A percentile compares a stretch with the other conserved stretches of the same genome.
These are phyloP conservation scores for Gossypium schwendimanii DNA, from an alignment of 441 rosid genomes.

Conservation along the genomic window DNA sequence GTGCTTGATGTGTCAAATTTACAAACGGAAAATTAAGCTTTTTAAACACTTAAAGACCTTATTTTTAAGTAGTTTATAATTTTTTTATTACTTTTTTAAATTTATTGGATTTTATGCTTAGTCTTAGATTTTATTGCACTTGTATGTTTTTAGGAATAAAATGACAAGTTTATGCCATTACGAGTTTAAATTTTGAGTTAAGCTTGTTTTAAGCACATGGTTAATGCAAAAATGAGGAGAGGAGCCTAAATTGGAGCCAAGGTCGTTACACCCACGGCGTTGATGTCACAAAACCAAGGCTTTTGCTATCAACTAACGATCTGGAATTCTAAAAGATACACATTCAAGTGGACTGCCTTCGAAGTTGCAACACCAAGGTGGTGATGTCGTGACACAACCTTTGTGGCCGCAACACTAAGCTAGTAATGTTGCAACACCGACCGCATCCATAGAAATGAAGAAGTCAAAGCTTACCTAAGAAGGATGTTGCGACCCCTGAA, in stretches of 20 bases:
- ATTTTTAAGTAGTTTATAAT: neutral
- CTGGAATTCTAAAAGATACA: neutral
- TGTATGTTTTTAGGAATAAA: too few relatives aligned
- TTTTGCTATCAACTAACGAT: neutral
- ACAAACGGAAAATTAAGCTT: too few relatives aligned
- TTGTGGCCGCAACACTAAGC: neutral
- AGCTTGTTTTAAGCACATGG: neutral
- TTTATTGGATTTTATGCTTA: too few relatives aligned
- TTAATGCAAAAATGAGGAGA: neutral
- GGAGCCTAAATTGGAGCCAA: neutral
- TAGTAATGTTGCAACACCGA: neutral
- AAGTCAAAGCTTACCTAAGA: neutral
- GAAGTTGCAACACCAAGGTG: neutral
- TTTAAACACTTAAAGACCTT: neutral
- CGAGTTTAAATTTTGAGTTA: too few relatives aligned
- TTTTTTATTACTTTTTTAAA: too few relatives aligned
- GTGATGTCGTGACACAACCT: neutral
- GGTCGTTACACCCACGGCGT: neutral
- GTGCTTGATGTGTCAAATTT: neutral
- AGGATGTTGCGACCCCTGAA: neutral
- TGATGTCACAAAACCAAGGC: neutral
- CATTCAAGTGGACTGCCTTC: neutral
- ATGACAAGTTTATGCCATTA: too few relatives aligned
- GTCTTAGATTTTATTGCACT: neutral
- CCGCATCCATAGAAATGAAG: neutral